Conservation (phyloP, 2,329 filamentous ascomycete genomes). For the Ustulina deusta region DNA sequence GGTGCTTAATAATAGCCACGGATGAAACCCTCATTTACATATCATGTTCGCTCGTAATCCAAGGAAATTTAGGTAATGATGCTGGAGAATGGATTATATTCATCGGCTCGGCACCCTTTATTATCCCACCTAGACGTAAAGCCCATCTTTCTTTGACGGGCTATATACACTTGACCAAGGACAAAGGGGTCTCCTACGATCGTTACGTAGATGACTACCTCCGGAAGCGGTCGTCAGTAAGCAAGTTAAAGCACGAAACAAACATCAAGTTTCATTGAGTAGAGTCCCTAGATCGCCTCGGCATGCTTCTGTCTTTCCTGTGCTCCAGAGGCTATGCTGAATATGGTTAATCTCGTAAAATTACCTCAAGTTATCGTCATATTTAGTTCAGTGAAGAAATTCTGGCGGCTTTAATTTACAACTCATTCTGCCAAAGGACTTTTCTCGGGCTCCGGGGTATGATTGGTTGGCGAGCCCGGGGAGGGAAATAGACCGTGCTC, state of each 20-base stretch:
- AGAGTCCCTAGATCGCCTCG: neutral
- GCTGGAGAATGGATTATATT: neutral
- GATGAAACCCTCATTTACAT: neutral
- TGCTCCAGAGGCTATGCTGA: no score
- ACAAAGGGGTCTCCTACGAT: conserved; percentile 12
- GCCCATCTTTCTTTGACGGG: conserved; percentile 9
- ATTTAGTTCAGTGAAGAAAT: no score
- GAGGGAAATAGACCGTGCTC: neutral
- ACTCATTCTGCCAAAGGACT: no score
- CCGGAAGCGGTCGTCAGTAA: conserved; percentile 5
- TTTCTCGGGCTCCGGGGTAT: no score
- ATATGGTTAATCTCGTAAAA: no score
- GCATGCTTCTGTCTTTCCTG: neutral
- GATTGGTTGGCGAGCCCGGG: no score
- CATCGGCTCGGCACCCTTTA: conserved; percentile 1
- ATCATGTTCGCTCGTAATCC: neutral
- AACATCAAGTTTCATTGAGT: neutral
- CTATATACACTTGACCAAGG: neutral
- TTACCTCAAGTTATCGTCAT: no score
- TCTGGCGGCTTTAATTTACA: no score
- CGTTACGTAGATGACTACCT: neutral
- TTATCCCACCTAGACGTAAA: neutral
- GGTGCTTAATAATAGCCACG: no score
- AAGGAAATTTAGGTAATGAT: neutral
- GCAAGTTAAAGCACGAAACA: conserved; percentile 2